Evolutionary conservation across 805 yeast species (phyloP).

Genomic region (Metschnikowia reukaufii): DNA sequence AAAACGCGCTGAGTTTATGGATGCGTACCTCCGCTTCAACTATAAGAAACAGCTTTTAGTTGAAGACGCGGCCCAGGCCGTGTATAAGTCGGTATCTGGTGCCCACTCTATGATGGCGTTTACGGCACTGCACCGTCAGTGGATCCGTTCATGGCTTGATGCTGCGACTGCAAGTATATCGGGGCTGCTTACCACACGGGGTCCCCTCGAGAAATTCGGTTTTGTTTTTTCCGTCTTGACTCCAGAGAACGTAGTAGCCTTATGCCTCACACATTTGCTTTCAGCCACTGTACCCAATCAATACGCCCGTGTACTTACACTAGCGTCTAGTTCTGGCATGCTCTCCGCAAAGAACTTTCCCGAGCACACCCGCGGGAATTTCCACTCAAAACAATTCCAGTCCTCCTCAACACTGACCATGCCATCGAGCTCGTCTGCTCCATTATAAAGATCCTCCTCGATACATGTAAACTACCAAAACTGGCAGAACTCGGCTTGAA

Average conservation of each 20-base stretch:
- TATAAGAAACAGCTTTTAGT: slow-evolving; percentile 28
- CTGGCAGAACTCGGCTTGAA: too few relatives aligned
- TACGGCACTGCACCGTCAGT: slow-evolving; percentile 8
- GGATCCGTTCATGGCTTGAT: slow-evolving; percentile 9
- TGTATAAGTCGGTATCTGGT: slow-evolving; percentile 4
- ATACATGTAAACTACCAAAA: slow-evolving; percentile 15
- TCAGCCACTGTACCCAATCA: slow-evolving; percentile 21
- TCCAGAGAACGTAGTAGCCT: slow-evolving; percentile 16
- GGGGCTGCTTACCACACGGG: slow-evolving; percentile 5
- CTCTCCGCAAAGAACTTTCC: slow-evolving; percentile 3
- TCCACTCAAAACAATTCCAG: not conserved
- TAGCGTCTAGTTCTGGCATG: slow-evolving; percentile 13
- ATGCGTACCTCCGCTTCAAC: slow-evolving; percentile 26
- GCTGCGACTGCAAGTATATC: slow-evolving; percentile 3
- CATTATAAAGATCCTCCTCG: slow-evolving; percentile 20
- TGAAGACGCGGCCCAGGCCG: slow-evolving; percentile 24
- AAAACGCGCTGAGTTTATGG: slow-evolving; percentile 24
- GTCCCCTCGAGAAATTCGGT: slow-evolving; percentile 12
- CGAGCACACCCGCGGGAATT: not conserved
- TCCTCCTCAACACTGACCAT: slow-evolving; percentile 21
- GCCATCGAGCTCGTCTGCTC: slow-evolving; percentile 22
- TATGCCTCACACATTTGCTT: slow-evolving; percentile 22
- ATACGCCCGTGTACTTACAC: slow-evolving; percentile 18
- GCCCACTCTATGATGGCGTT: slow-evolving; percentile 4
- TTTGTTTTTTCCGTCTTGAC: slow-evolving; percentile 20